phyloP scores from a whole-genome alignment of 2,329 filamentous ascomycete genomes.

The Rhynchosporium graminicola region DNA sequence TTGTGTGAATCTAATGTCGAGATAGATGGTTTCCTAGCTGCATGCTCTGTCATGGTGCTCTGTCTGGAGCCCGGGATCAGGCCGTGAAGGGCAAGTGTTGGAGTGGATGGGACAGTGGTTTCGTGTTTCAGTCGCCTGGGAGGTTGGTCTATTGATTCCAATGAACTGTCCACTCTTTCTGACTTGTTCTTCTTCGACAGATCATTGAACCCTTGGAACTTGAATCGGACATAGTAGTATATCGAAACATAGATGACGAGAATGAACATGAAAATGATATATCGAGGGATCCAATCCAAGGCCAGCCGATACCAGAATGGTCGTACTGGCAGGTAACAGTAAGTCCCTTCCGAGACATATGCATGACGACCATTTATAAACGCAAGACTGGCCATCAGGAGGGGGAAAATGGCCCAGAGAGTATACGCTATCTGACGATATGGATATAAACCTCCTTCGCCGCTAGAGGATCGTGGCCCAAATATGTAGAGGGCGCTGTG shows the following conservation, averaged over 20 bases:
- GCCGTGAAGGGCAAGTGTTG: conserved; percentile 34
- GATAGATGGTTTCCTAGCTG: conserved; percentile 24
- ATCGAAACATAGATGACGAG: conserved; percentile 66
- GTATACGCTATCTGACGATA: conserved; percentile 62
- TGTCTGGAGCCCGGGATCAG: conserved; percentile 33
- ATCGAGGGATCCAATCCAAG: conserved; percentile 73
- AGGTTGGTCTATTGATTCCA: conserved; percentile 1
- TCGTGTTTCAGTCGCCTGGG: conserved; percentile 18
- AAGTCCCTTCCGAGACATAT: conserved; percentile 64
- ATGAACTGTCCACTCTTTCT: conserved; percentile 12
- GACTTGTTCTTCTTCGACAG: conserved; percentile 17
- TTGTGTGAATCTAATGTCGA: conserved; percentile 27
- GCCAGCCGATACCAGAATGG: conserved; percentile 70
- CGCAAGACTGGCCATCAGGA: conserved; percentile 61
- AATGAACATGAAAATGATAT: conserved; percentile 66
- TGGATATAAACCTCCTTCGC: conserved; percentile 67
- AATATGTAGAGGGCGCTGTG: conserved; percentile 75
- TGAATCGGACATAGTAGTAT: conserved; percentile 64
- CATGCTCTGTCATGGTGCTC: conserved; percentile 17
- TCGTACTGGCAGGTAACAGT: conserved; percentile 67
- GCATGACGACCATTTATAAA: conserved; percentile 57
- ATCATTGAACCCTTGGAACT: conserved; percentile 37
- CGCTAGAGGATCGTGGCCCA: conserved; percentile 49
- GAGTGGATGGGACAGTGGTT: conserved; percentile 31
- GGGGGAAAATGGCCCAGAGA: conserved; percentile 58